These are phyloP conservation scores for Dichotomocladium elegans DNA, from an alignment of 371 early-diverging fungal genomes.

Conservation along the genomic window DNA sequence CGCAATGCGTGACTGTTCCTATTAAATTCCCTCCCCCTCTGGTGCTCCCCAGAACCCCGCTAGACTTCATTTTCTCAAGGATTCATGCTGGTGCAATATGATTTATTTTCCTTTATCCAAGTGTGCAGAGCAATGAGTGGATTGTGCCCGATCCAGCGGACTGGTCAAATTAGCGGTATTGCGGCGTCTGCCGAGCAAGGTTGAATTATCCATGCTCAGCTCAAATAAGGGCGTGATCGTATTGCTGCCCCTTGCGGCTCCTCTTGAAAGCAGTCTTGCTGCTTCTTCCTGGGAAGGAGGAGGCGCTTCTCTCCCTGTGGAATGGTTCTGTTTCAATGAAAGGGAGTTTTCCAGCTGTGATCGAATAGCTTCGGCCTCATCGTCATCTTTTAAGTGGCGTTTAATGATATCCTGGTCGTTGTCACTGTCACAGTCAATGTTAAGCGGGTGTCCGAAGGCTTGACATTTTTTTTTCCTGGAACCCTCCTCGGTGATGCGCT, in stretches of 20 bases:
- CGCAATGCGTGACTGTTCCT: too few species aligned
- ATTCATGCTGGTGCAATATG: too few species aligned
- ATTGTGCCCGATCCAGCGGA: conserved; percentile 1
- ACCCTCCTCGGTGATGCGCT: conserved; percentile 59
- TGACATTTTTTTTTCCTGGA: conserved; percentile 27
- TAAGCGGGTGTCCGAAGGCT: conserved; percentile 3
- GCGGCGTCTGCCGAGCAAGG: conserved; percentile 12
- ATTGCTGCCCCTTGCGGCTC: not conserved
- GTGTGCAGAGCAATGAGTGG: too few species aligned
- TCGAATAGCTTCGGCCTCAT: not conserved
- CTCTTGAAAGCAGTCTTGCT: conserved; percentile 1
- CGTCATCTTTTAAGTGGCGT: not conserved
- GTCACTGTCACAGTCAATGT: conserved; percentile 18
- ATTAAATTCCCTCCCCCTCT: too few species aligned
- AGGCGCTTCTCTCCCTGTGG: not conserved
- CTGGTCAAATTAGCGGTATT: not conserved
- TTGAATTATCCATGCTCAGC: conserved; percentile 12
- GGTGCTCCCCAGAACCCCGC: too few species aligned
- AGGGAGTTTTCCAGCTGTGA: conserved; percentile 2
- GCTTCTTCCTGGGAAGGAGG: conserved; percentile 8
- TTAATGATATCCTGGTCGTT: conserved; percentile 7
- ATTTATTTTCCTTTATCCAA: too few species aligned
- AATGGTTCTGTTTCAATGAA: not conserved
- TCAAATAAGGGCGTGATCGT: conserved; percentile 7
- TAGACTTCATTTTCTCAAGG: too few species aligned